Evolutionary conservation across 345 rosid genomes (phyloP).

Genomic region (Cardamine resedifolia): DNA sequence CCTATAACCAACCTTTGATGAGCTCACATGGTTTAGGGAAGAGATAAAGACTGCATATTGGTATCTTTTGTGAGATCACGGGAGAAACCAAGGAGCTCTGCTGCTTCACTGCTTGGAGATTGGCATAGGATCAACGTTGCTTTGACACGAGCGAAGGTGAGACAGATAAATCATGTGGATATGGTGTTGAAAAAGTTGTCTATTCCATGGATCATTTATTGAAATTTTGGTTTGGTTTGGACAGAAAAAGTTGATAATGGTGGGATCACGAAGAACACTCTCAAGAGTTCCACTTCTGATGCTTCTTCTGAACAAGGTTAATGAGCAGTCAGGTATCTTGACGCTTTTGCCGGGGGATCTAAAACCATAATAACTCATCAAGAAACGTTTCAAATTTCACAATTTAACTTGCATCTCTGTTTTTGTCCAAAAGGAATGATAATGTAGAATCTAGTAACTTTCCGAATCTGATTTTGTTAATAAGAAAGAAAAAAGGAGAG

Average conservation of each 20-base stretch:
- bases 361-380: constrained; percentile 12
- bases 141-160: constrained; percentile 85
- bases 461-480: neutral
- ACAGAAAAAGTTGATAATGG: constrained; percentile 86
- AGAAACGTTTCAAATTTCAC: neutral
- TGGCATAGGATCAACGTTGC: constrained; percentile 97
- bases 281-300: constrained; percentile 67
- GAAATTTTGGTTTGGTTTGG: neutral
- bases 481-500: neutral
- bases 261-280: constrained; percentile 72
- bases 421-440: constrained; percentile 1
- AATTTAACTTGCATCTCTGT: neutral
- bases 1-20: constrained; percentile 11
- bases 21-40: constrained; percentile 53
- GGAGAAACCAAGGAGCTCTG: constrained; percentile 56
- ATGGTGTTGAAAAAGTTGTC: constrained; percentile 5
- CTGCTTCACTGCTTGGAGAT: constrained; percentile 74
- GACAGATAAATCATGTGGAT: neutral
- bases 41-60: constrained; percentile 88
- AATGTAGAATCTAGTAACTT: neutral
- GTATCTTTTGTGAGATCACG: constrained; percentile 74
- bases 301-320: constrained; percentile 73
- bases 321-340: constrained; percentile 65
- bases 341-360: constrained; percentile 36
- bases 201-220: neutral